phyloP scores from a whole-genome alignment of 495 filamentous ascomycete genomes.

The Ramalina peruviana region DNA sequence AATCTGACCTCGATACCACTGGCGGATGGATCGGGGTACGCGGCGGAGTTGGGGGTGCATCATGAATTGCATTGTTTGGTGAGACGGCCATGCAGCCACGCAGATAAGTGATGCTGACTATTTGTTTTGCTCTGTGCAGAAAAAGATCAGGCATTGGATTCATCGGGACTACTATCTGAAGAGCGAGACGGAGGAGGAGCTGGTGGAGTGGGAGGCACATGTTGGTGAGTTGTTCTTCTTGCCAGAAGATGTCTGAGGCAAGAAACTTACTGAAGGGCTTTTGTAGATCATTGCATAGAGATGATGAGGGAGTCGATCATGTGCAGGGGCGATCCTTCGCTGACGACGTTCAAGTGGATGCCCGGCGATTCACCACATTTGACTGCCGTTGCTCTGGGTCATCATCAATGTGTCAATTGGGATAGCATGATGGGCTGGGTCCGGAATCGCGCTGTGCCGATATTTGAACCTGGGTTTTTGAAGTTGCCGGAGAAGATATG shows the following conservation, averaged over 20 bases:
- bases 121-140: not conserved
- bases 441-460: not conserved
- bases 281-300: slow-evolving; percentile 10
- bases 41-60: slow-evolving; percentile 6
- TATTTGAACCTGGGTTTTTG: not conserved
- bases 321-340: slow-evolving; percentile 2
- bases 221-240: not conserved
- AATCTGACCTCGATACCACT: slow-evolving; percentile 5
- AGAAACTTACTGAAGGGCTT: too few relatives aligned
- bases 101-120: too few relatives aligned
- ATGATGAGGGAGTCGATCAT: slow-evolving; percentile 9
- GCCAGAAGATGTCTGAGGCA: too few relatives aligned
- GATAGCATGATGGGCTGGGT: not conserved
- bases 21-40: not conserved
- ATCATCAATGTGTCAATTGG: not conserved
- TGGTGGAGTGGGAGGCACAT: slow-evolving; percentile 4
- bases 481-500: not conserved
- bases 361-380: not conserved
- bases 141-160: slow-evolving; percentile 10
- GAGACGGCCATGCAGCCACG: too few relatives aligned
- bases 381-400: not conserved
- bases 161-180: slow-evolving; percentile 6
- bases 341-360: slow-evolving; percentile 6
- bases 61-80: slow-evolving; percentile 11
- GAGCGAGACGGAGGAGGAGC: not conserved